Evolutionary conservation across 768 basidiomycete species (phyloP), one percentile per base, ranked within the genome.

Genomic region (Holtermannia corniformis): DNA sequence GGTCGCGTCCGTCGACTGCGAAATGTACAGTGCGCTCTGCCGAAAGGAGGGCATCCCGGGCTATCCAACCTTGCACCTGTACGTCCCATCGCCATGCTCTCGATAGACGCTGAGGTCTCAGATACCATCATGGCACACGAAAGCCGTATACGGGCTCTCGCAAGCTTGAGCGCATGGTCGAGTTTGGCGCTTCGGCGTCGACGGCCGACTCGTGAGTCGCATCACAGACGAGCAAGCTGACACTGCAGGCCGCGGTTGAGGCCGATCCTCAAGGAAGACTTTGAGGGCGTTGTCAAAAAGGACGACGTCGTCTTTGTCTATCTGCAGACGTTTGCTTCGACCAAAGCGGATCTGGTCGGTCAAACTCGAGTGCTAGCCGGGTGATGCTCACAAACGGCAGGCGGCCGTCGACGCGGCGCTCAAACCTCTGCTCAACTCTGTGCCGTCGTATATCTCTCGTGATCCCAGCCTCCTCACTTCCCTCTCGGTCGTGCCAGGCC

Each of bases 1-100:
- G 37, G 75, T 99, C 7, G 90, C 83, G 2, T 82, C 93, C 56
- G 84, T 99, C 13, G 81, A 99, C 65, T 99, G 93, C 64, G 93
- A 96, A 16, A 80, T 76, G 0, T 75, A 91, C 61, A 75, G 76
- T 41, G 70, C 76, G 0, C 65, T 91, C 4, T 99, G 93, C 72
- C 75, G 76, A 43, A 62, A 73, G 12, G 77, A 89, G 51, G 78
- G 77, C 2, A 78, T 99, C 16, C 67, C 78, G 24, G 90, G 88
- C 1, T 99, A 87, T 71, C 93, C 93, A 0, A 87, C 84, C 46
- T 74, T 97, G 41, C 73, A 81, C 41, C 85, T 85, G 76, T 86
- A 80, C 23, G 78, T 78, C 7, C 37, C 28, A 11, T 19, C 5
- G 21, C 37, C 2, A 13, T 40, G 47, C 14, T 13, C 14, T 40